Base-by-base conservation (phyloP, 805 yeast species). In the Pichia gijzeniarum region DNA sequence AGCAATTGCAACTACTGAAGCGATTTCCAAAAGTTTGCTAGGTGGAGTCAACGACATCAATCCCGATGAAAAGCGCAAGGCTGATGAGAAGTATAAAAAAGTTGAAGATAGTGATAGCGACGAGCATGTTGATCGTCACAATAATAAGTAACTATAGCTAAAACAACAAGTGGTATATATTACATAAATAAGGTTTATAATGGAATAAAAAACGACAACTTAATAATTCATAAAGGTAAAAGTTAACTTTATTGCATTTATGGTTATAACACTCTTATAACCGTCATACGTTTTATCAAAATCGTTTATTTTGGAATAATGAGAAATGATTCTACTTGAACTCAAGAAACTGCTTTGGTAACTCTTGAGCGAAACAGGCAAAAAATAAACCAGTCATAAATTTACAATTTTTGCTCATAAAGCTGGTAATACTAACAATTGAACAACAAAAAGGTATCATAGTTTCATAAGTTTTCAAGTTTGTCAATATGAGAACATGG, bases 1-100 rank as follows among this genome's bases (percentile, higher is more conserved):
- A 2, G 73, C 88, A 50, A 88, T 90, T 54, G 98, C 97, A 2
- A 88, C 95, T 0, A 85, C 96, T 0, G 96, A 88, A 60, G 95
- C 95, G 0, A 72, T 90, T 6, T 82, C 91, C 5, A 85, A 80
- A 56, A 75, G 95, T 0, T 68, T 90, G 41, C 74, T 87, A 67
- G 98, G 98, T 1, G 72, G 90, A 7, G 80, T 88, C 35, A 89
- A 88, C 59, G 84, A 82, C 50, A 65, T 90, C 30, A 91, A 87
- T 59, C 82, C 89, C 1, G 70, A 71, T 19, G 78, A 80, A 49
- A 70, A 76, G 43, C 60, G 66, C 35, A 79, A 77, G 47, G 69
- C 80, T 4, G 74, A 74, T 44, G 95, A 85, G 51, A 85, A 85
- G 62, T 85, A 85, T 58, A 78, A 77, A 43, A 38, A 40, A 8